A percentile compares a stretch with the other conserved stretches of the same genome.
These are phyloP conservation scores for Castanopsis chinensis DNA, from an alignment of 306 rosid genomes.

Conservation along the genomic window DNA sequence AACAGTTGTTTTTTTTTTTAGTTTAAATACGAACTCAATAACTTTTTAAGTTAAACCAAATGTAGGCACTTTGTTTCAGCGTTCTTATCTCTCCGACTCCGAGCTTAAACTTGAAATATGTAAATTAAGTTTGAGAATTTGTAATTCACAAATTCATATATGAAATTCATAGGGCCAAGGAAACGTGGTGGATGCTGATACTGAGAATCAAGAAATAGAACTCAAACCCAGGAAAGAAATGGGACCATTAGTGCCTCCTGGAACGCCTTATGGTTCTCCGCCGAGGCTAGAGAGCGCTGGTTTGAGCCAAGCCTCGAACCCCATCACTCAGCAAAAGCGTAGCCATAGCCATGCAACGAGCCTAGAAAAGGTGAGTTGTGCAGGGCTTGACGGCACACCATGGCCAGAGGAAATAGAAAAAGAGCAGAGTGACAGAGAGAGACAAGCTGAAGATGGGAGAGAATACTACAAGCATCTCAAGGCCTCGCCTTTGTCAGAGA, in stretches of 20 bases:
- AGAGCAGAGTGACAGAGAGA: not conserved
- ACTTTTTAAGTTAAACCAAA: no score
- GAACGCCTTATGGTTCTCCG: slow-evolving; percentile 38
- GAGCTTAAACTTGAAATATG: not conserved
- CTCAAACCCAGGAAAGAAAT: not conserved
- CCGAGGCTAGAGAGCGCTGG: slow-evolving; percentile 45
- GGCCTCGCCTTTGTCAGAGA: slow-evolving; percentile 76
- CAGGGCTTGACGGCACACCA: slow-evolving; percentile 62
- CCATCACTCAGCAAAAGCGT: slow-evolving; percentile 50
- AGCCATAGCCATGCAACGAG: not conserved
- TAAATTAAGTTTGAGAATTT: not conserved
- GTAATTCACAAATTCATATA: not conserved
- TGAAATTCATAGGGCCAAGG: slow-evolving; percentile 33
- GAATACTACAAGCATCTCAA: slow-evolving; percentile 58
- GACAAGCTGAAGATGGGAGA: slow-evolving; percentile 28
- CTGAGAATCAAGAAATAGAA: slow-evolving; percentile 16
- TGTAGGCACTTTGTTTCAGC: no score
- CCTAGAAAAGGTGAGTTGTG: slow-evolving; percentile 49
- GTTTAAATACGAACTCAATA: no score
- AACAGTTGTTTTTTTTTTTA: no score
- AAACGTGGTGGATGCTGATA: not conserved
- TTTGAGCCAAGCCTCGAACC: slow-evolving; percentile 43
- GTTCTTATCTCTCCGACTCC: not conserved
- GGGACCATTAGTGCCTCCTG: slow-evolving; percentile 26
- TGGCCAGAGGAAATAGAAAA: slow-evolving; percentile 31